phyloP scores from a whole-genome alignment of 352 stramenopile species.

The Phytophthora multivora region DNA sequence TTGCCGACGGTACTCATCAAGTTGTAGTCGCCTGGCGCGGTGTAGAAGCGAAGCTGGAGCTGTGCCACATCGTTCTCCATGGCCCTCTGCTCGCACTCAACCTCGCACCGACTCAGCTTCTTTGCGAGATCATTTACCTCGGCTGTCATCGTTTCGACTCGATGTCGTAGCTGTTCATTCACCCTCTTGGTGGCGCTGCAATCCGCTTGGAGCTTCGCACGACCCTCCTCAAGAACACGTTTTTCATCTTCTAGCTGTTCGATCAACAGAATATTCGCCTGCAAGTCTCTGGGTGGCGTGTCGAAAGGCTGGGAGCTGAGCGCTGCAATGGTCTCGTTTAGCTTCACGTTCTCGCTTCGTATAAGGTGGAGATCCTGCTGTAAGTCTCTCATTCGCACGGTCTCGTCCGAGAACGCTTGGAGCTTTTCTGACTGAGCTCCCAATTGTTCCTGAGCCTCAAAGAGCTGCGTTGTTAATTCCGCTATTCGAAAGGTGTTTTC shows the following conservation, averaged over 20 bases:
- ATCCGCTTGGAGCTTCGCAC: slow-evolving; percentile 21
- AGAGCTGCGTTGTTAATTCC: slow-evolving; percentile 46
- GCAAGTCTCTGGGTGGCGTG: slow-evolving; percentile 37
- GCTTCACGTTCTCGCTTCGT: slow-evolving; percentile 54
- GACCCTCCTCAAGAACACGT: slow-evolving; percentile 20
- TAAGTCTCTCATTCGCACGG: slow-evolving; percentile 34
- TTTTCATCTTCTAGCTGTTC: slow-evolving; percentile 50
- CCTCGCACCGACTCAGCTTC: slow-evolving; percentile 13
- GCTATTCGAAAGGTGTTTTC: slow-evolving; percentile 42
- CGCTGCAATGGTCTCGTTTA: slow-evolving; percentile 51
- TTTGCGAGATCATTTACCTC: slow-evolving; percentile 34
- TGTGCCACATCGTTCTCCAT: slow-evolving; percentile 59
- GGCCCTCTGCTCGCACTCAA: slow-evolving; percentile 36
- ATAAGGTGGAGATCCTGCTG: slow-evolving; percentile 56
- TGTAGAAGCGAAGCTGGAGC: slow-evolving; percentile 66
- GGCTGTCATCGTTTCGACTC: slow-evolving; percentile 22
- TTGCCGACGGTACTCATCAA: slow-evolving; percentile 57
- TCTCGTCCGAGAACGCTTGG: slow-evolving; percentile 41
- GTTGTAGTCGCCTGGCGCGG: slow-evolving; percentile 39
- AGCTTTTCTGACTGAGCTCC: slow-evolving; percentile 43
- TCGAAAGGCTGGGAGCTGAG: slow-evolving; percentile 65
- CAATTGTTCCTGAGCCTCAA: slow-evolving; percentile 48
- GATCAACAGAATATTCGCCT: slow-evolving; percentile 57
- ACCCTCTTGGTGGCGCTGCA: slow-evolving; percentile 2
- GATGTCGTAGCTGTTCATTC: slow-evolving; percentile 20